phyloP scores from a whole-genome alignment of 2,329 filamentous ascomycete species.

The Beauveria scarabaeidicola region DNA sequence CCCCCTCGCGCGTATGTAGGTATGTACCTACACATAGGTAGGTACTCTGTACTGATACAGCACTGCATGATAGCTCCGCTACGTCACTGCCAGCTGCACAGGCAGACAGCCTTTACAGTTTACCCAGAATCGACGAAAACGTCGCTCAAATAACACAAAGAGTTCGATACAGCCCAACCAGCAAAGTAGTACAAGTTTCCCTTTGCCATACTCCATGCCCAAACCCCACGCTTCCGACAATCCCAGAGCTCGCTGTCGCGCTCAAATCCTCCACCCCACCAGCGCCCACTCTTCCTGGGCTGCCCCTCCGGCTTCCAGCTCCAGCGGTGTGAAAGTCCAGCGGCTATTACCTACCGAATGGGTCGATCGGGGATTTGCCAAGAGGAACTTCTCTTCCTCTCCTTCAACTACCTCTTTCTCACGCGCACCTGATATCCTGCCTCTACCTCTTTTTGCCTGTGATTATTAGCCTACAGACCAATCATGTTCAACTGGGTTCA shows the following conservation, averaged over 20 bases:
- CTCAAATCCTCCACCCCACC: background rate
- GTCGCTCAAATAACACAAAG: background rate
- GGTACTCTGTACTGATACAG: too few relatives aligned
- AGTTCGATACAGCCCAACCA: background rate
- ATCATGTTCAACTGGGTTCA: slow-evolving; percentile 93
- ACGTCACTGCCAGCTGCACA: background rate
- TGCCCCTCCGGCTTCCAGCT: slow-evolving; percentile 6
- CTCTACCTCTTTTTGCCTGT: background rate
- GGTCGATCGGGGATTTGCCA: slow-evolving; percentile 4
- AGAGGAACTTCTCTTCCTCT: slow-evolving; percentile 9
- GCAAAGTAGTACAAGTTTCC: background rate
- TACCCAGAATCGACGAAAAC: background rate
- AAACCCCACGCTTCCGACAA: background rate
- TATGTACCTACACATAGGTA: too few relatives aligned
- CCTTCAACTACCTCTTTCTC: background rate
- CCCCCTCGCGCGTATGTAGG: too few relatives aligned
- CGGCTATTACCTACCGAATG: slow-evolving; percentile 10
- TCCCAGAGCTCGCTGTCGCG: background rate
- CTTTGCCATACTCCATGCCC: background rate
- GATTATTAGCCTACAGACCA: slow-evolving; percentile 10
- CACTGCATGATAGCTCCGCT: background rate
- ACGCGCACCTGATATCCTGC: background rate
- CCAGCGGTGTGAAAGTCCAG: slow-evolving; percentile 7
- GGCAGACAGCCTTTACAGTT: background rate
- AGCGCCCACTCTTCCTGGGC: slow-evolving; percentile 1